phyloP scores from a whole-genome alignment of 179 eudicot genomes.

The Patellifolia procumbens region DNA sequence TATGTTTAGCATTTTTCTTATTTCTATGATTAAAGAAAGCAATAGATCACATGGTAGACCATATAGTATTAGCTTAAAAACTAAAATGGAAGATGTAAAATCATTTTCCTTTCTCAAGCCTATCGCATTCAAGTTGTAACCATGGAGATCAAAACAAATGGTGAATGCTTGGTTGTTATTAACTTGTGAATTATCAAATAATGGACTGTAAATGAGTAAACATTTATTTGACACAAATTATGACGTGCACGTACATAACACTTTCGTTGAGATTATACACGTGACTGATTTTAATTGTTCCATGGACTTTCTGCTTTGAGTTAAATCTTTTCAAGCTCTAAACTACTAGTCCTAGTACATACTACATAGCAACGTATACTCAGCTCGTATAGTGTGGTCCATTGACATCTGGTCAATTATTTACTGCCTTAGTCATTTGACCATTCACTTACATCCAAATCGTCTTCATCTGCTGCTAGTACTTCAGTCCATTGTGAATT shows the following conservation, averaged over 20 bases:
- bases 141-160: constrained; percentile 2
- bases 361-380: neutral
- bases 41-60: neutral
- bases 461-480: neutral
- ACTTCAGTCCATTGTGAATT: neutral
- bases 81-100: neutral
- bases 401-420: neutral
- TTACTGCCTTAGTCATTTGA: neutral
- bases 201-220: neutral
- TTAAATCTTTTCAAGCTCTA: too few relatives aligned
- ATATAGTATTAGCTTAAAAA: neutral
- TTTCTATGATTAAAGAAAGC: neutral
- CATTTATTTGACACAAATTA: constrained; percentile 6
- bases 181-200: neutral
- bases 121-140: neutral
- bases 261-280: constrained; percentile 9
- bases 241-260: neutral
- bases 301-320: neutral
- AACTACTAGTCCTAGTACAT: too few relatives aligned
- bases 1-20: too few relatives aligned
- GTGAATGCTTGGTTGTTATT: neutral
- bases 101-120: neutral
- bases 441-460: neutral
- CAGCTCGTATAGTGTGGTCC: constrained; percentile 7
- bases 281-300: constrained; percentile 7